Evolutionary conservation across 1,139 yeast species (phyloP).

Genomic region (Nematodospora anomalae): DNA sequence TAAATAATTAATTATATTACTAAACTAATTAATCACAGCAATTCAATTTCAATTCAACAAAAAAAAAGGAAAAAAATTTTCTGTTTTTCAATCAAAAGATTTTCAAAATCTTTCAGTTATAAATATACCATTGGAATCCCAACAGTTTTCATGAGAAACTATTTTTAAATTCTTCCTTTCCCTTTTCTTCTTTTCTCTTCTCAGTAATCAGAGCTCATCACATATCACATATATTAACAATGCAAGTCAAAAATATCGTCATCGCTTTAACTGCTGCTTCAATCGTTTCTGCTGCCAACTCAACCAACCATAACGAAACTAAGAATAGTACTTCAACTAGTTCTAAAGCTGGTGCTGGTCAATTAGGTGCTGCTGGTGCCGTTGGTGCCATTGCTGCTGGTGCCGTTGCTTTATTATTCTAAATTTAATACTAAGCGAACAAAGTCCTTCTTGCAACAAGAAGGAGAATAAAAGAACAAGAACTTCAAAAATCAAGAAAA

Average conservation of each 20-base stretch:
- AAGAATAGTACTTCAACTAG: conserved; percentile 12
- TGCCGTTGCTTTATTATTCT: conserved; percentile 48
- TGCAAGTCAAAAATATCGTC: conserved; percentile 50
- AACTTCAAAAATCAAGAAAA: too few relatives aligned
- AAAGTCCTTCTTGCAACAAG: too few relatives aligned
- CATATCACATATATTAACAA: conserved; percentile 19
- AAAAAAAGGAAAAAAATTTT: too few relatives aligned
- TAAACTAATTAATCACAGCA: too few relatives aligned
- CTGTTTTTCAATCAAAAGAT: too few relatives aligned
- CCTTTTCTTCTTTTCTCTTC: conserved; percentile 3
- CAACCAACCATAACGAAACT: conserved; percentile 23
- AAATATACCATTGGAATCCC: too few relatives aligned
- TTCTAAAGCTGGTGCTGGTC: conserved; percentile 25
- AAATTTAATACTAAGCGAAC: too few relatives aligned
- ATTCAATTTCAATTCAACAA: too few relatives aligned
- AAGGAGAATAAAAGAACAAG: too few relatives aligned
- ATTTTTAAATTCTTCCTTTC: not conserved
- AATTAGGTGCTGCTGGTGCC: conserved; percentile 30
- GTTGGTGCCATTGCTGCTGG: conserved; percentile 46
- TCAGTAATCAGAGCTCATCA: conserved; percentile 3
- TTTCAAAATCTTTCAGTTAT: too few relatives aligned
- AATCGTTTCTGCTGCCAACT: conserved; percentile 47
- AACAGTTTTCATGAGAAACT: too few relatives aligned
- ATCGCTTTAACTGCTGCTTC: conserved; percentile 47
- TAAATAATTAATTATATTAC: too few relatives aligned